phyloP scores from a whole-genome alignment of 2,329 filamentous ascomycete genomes.

The Blastomyces percursus region DNA sequence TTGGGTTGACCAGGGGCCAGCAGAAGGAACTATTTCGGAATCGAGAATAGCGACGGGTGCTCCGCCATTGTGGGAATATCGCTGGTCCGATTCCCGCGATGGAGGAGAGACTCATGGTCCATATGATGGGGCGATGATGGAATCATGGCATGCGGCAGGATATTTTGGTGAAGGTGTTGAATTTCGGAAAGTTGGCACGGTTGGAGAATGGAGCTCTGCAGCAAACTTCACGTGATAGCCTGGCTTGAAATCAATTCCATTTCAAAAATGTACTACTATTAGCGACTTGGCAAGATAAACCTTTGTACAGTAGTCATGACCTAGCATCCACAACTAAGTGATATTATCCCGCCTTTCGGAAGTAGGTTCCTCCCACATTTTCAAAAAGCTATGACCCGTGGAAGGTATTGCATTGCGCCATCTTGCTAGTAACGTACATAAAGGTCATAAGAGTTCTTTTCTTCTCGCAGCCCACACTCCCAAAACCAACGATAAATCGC shows the following conservation, averaged over 20 bases:
- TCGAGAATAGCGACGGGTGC: conserved; percentile 22
- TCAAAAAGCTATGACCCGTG: not conserved
- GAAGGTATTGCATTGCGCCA: not conserved
- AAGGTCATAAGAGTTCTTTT: not conserved
- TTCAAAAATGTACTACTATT: not conserved
- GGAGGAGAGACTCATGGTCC: conserved; percentile 71
- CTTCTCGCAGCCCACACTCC: conserved; percentile 1
- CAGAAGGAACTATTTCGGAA: conserved; percentile 22
- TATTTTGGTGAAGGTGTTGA: conserved; percentile 82
- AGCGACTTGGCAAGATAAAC: not conserved
- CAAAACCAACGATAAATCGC: not conserved
- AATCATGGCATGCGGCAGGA: conserved; percentile 78
- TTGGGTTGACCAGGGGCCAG: conserved; percentile 52
- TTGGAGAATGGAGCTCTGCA: conserved; percentile 44
- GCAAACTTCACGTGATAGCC: conserved; percentile 36
- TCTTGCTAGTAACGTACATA: conserved; percentile 5
- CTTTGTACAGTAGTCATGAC: not conserved
- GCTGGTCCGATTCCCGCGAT: conserved; percentile 82
- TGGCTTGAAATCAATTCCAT: not conserved
- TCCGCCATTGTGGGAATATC: conserved; percentile 64
- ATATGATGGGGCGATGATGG: conserved; percentile 76
- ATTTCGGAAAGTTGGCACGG: conserved; percentile 51
- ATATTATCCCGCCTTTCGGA: not conserved
- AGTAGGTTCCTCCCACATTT: not conserved
- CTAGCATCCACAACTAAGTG: not conserved